phyloP scores from a whole-genome alignment of 1,139 yeast species.

The Kodamaea ohmeri region DNA sequence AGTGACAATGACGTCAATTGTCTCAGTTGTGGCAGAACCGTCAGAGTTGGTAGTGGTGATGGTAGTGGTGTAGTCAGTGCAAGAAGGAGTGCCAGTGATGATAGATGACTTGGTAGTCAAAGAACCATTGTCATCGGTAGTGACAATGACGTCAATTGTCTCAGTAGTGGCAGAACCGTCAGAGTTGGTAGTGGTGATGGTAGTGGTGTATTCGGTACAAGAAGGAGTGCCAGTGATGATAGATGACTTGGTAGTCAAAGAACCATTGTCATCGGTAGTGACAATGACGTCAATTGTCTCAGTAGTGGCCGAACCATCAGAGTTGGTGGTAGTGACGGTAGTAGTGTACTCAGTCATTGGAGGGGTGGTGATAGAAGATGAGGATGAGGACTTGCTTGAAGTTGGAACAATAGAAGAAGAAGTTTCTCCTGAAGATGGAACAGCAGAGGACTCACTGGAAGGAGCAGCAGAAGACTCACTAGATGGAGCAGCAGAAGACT shows the following conservation, averaged over 20 bases:
- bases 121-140: slow-evolving; percentile 16
- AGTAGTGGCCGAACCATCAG: slow-evolving; percentile 1
- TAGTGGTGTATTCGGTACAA: slow-evolving; percentile 9
- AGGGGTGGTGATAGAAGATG: too few relatives aligned
- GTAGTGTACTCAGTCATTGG: slow-evolving; percentile 10
- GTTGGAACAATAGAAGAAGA: too few relatives aligned
- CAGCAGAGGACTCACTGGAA: neutral
- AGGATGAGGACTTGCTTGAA: too few relatives aligned
- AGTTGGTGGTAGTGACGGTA: slow-evolving; percentile 4
- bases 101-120: slow-evolving; percentile 17
- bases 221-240: neutral
- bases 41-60: slow-evolving; percentile 3
- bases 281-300: slow-evolving; percentile 16
- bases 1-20: slow-evolving; percentile 16
- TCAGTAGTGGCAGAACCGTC: slow-evolving; percentile 1
- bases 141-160: slow-evolving; percentile 16
- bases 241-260: slow-evolving; percentile 17
- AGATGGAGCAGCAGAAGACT: neutral
- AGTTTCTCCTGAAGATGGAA: too few relatives aligned
- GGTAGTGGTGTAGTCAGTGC: slow-evolving; percentile 10
- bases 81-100: neutral
- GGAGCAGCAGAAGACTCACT: neutral
- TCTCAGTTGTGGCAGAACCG: slow-evolving; percentile 11
- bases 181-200: slow-evolving; percentile 4
- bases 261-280: slow-evolving; percentile 16